Conservation (phyloP, 1,139 yeast species). For the Magnusiomyces starmeri region DNA sequence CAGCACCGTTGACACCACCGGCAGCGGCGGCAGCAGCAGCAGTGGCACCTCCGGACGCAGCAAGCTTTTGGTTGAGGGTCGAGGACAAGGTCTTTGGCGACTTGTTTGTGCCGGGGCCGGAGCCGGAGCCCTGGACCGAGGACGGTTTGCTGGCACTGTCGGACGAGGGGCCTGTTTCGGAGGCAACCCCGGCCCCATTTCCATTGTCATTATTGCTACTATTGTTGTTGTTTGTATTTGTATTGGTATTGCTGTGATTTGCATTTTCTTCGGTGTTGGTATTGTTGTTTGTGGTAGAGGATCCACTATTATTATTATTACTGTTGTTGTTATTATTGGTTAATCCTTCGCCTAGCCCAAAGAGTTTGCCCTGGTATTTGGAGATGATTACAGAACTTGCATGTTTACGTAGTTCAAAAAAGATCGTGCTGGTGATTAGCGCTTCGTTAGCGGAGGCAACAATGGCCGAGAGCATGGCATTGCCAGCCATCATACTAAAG, state of each 20-base stretch:
- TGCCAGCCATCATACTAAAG: slow-evolving; percentile 27
- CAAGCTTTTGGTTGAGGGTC: too few relatives aligned
- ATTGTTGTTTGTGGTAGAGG: not conserved
- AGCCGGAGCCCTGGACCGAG: too few relatives aligned
- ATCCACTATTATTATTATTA: not conserved
- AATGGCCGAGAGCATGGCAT: slow-evolving; percentile 23
- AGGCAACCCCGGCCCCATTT: not conserved
- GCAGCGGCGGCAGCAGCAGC: not conserved
- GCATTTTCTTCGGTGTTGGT: too few relatives aligned
- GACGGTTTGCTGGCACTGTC: too few relatives aligned
- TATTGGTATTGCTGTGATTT: too few relatives aligned
- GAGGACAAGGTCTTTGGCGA: too few relatives aligned
- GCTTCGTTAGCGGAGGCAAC: slow-evolving; percentile 47
- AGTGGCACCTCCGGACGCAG: not conserved
- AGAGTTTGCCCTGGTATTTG: slow-evolving; percentile 30
- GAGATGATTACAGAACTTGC: slow-evolving; percentile 33
- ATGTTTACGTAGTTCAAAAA: slow-evolving; percentile 36
- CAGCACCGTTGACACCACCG: not conserved
- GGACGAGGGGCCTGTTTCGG: too few relatives aligned
- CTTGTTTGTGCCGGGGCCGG: too few relatives aligned
- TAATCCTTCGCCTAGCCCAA: slow-evolving; percentile 33
- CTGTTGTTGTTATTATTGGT: too few relatives aligned
- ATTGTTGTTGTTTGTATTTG: not conserved
- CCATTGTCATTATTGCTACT: not conserved
- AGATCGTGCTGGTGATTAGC: slow-evolving; percentile 43